Conservation (phyloP, 225 moss, liverwort and hornwort species). For the Polytrichum commune region DNA sequence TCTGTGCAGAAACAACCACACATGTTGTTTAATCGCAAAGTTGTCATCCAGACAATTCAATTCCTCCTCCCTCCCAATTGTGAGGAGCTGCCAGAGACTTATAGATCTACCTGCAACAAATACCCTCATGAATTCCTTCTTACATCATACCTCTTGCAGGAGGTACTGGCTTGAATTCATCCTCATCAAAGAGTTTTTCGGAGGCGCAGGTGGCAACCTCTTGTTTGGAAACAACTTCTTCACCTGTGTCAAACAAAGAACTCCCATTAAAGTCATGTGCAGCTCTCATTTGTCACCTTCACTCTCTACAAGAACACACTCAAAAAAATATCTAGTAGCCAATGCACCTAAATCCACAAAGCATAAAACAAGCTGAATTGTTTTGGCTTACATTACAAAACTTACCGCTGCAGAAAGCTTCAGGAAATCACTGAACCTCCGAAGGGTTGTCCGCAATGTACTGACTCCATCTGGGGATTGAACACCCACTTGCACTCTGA, state of each 20-base stretch:
- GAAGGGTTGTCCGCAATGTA: slow-evolving; percentile 64
- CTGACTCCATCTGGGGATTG: slow-evolving; percentile 97
- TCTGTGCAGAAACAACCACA: slow-evolving; percentile 49
- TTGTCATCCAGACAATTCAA: neutral
- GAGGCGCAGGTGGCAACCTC: slow-evolving; percentile 83
- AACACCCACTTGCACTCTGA: slow-evolving; percentile 94
- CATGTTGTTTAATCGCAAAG: neutral
- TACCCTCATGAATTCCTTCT: too few species aligned
- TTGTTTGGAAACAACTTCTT: slow-evolving; percentile 80
- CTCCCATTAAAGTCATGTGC: too few species aligned
- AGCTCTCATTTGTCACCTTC: too few species aligned
- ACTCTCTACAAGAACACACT: too few species aligned
- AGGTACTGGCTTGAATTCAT: slow-evolving; percentile 89
- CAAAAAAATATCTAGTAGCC: too few species aligned
- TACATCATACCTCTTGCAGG: slow-evolving; percentile 66
- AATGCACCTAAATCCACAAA: neutral
- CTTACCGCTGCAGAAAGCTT: slow-evolving; percentile 88
- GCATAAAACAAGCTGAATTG: neutral
- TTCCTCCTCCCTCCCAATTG: too few species aligned
- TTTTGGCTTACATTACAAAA: slow-evolving; percentile 19
- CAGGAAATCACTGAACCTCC: slow-evolving; percentile 96
- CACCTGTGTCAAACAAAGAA: slow-evolving; percentile 39
- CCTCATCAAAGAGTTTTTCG: slow-evolving; percentile 91
- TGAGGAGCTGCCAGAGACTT: too few species aligned
- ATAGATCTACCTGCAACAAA: too few species aligned